These are phyloP conservation scores for Amanita rubescens DNA, from an alignment of 768 basidiomycete species.

Conservation along the genomic window DNA sequence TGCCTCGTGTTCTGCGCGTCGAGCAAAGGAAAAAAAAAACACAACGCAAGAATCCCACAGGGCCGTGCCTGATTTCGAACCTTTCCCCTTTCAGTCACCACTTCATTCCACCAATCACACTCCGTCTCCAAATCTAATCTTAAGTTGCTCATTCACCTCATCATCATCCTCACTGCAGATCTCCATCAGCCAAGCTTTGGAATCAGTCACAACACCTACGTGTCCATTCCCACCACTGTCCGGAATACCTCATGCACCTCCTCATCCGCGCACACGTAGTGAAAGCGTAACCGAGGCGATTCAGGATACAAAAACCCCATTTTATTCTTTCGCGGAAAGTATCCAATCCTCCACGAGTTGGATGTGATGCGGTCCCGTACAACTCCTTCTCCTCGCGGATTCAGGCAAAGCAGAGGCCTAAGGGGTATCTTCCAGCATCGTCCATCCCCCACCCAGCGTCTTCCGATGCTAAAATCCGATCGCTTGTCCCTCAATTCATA, in stretches of 20 bases:
- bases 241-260: background rate
- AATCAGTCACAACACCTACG: background rate
- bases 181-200: background rate
- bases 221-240: background rate
- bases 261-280: background rate
- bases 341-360: background rate
- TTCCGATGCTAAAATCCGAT: background rate
- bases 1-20: constrained; percentile 7
- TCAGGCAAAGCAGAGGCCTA: background rate
- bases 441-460: background rate
- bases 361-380: background rate
- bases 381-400: background rate
- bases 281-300: background rate
- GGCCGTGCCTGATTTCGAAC: constrained; percentile 3
- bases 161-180: background rate
- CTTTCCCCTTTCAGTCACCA: background rate
- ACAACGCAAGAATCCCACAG: background rate
- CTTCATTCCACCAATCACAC: background rate
- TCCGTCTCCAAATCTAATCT: background rate
- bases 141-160: background rate
- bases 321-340: background rate
- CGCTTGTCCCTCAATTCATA: background rate
- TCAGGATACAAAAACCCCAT: background rate
- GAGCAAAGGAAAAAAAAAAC: background rate
- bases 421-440: constrained; percentile 3